A percentile compares a stretch with the other conserved stretches of the same genome.
Conservation (phyloP, 192 early-diverging fungal genomes). For the Backusella morwellensis region DNA sequence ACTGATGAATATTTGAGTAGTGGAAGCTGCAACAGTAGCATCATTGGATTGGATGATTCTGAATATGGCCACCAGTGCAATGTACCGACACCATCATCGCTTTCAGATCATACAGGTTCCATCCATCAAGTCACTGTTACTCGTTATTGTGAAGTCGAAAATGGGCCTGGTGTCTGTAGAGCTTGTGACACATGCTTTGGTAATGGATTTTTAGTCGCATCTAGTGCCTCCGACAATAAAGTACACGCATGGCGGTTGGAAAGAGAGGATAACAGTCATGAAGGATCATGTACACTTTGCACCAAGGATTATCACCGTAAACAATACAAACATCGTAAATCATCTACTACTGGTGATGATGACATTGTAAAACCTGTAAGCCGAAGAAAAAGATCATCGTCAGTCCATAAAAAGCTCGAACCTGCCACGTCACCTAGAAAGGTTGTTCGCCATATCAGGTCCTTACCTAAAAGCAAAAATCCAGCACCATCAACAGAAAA, state of each 20-base stretch:
- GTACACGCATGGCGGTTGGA: constrained; percentile 32
- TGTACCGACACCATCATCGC: not conserved
- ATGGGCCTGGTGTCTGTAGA: constrained; percentile 13
- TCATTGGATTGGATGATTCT: not conserved
- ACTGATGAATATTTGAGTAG: not conserved
- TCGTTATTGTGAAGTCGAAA: constrained; percentile 32
- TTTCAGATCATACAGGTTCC: constrained; percentile 18
- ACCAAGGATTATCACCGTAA: constrained; percentile 26
- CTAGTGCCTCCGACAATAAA: constrained; percentile 18
- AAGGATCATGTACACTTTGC: constrained; percentile 19
- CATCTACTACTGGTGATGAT: not conserved
- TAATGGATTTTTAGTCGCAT: constrained; percentile 35
- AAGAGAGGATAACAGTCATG: constrained; percentile 10
- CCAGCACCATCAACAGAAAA: not conserved
- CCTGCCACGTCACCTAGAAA: not conserved
- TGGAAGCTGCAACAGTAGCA: not conserved
- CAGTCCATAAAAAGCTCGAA: not conserved
- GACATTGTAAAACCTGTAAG: not conserved
- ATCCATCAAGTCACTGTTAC: constrained; percentile 29
- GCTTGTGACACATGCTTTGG: constrained; percentile 32
- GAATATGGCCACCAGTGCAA: not conserved
- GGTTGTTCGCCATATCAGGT: not conserved
- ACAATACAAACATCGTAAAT: constrained; percentile 5
- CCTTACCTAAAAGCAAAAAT: not conserved
- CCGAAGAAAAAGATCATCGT: not conserved